Evolutionary conservation across 345 rosid species (phyloP).

Genomic region (Lenwebbia sp.): DNA sequence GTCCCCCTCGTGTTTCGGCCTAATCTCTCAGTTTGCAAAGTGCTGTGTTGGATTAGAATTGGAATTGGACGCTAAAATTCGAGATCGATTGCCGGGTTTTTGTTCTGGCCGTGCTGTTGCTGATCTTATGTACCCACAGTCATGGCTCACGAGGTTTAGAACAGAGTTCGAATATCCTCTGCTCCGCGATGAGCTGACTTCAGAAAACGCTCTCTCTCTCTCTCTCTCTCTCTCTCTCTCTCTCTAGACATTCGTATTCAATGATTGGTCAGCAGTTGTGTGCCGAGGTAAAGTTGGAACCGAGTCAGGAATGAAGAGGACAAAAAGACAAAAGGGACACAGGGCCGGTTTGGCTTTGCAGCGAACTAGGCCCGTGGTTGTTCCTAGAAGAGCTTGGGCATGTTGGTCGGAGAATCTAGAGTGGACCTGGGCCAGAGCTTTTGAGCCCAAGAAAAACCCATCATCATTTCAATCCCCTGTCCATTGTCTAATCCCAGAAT

Average conservation of each 20-base stretch:
- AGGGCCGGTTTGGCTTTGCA: background rate
- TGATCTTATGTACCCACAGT: background rate
- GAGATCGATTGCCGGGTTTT: background rate
- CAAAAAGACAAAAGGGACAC: background rate
- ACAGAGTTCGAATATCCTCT: background rate
- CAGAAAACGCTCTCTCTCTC: background rate
- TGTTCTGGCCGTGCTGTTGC: background rate
- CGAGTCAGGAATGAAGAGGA: background rate
- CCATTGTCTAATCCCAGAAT: background rate
- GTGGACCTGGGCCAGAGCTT: background rate
- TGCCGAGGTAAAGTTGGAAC: background rate
- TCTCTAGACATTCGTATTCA: background rate
- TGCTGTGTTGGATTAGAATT: background rate
- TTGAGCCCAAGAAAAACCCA: background rate
- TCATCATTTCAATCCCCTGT: accelerated
- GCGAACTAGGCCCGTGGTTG: background rate
- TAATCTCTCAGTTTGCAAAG: background rate
- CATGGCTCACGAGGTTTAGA: background rate
- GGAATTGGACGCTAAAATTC: background rate
- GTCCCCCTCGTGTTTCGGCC: background rate
- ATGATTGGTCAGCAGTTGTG: background rate
- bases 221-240: background rate
- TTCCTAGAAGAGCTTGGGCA: background rate
- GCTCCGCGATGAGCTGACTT: background rate
- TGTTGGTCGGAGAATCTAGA: background rate